Evolutionary conservation across 1,139 yeast genomes (phyloP).

Genomic region (Zhuliangozyma parablackwelliae): DNA sequence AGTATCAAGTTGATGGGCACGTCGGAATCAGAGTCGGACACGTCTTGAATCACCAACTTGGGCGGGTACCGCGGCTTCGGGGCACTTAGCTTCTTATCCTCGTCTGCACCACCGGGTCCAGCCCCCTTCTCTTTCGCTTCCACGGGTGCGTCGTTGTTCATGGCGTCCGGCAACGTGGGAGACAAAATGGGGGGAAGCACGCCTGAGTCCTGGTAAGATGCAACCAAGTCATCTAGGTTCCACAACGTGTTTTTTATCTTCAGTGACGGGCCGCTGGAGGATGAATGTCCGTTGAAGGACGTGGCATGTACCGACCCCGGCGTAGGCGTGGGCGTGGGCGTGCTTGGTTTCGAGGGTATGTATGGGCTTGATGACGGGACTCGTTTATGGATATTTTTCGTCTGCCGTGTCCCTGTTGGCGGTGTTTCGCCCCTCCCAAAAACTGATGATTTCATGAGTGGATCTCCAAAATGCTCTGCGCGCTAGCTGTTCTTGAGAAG

Average conservation of each 20-base stretch:
- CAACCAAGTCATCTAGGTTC: constrained; percentile 40
- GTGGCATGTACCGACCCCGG: background rate
- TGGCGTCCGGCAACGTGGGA: constrained; percentile 35
- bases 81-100: background rate
- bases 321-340: constrained; percentile 6
- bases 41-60: background rate
- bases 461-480: no score
- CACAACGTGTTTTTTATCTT: constrained; percentile 17
- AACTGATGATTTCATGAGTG: no score
- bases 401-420: no score
- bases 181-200: constrained; percentile 37
- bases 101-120: background rate
- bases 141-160: constrained; percentile 1
- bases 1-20: background rate
- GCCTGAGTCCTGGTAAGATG: constrained; percentile 32
- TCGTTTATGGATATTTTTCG: no score
- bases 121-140: background rate
- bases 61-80: background rate
- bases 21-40: constrained; percentile 1
- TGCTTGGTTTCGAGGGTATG: constrained; percentile 8
- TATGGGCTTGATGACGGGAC: constrained; percentile 13
- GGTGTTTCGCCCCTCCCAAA: no score
- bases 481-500: no score
- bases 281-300: background rate
- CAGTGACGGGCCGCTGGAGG: background rate